phyloP scores from a whole-genome alignment of 305 asterid species.

The Fraxinus sp. region DNA sequence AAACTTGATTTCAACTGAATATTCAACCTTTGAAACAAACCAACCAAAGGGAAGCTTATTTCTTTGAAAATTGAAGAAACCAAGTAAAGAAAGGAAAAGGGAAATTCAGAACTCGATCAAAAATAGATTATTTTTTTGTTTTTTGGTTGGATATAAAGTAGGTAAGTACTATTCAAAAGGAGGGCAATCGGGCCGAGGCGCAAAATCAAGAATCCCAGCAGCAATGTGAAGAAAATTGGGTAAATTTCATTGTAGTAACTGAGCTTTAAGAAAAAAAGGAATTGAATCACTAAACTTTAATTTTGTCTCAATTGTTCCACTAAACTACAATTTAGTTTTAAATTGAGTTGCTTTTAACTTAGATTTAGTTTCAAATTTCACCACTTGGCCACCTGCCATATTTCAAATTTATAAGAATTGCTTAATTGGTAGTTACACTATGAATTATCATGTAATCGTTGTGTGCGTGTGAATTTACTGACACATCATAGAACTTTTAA shows the following conservation, averaged over 20 bases:
- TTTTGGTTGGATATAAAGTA: not conserved
- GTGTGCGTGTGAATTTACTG: not conserved
- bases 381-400: not conserved
- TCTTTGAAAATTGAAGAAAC: not conserved
- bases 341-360: not conserved
- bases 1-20: constrained; percentile 18
- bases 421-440: not conserved
- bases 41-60: not conserved
- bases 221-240: not conserved
- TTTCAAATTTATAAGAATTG: not conserved
- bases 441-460: not conserved
- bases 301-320: not conserved
- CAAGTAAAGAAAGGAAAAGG: not conserved
- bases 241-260: not conserved
- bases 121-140: not conserved
- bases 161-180: not conserved
- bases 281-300: not conserved
- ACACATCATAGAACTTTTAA: not conserved
- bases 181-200: not conserved
- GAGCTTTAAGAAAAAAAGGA: not conserved
- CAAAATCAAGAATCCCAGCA: not conserved
- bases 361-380: not conserved
- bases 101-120: not conserved
- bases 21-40: constrained; percentile 17
- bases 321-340: not conserved